Percentiles rank a stretch among this genome's conserved stretches.
Evolutionary conservation across 352 stramenopile species (phyloP).

Genomic region (Phytopythium vexans): DNA sequence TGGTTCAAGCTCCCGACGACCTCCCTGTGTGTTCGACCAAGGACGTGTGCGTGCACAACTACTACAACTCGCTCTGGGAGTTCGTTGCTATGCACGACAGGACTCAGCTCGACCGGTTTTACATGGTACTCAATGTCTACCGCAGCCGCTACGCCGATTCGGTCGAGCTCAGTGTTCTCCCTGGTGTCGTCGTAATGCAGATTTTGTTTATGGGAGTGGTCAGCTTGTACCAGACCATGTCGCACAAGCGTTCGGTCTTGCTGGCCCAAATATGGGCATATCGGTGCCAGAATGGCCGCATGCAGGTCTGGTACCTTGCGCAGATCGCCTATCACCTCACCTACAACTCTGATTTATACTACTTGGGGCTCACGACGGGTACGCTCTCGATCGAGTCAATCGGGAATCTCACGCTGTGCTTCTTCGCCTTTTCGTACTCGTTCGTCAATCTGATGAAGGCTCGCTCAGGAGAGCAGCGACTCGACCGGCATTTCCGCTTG

Average conservation of each 20-base stretch:
- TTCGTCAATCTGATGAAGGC: constrained; percentile 23
- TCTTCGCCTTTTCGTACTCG: constrained; percentile 28
- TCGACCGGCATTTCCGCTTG: constrained; percentile 23
- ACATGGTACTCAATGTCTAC: constrained; percentile 16
- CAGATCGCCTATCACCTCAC: constrained; percentile 15
- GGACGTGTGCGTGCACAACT: constrained; percentile 26
- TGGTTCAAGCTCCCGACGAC: constrained; percentile 27
- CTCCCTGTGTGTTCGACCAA: constrained; percentile 24
- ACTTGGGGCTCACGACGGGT: constrained; percentile 18
- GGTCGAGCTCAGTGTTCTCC: constrained; percentile 11
- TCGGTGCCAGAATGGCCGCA: too few species aligned
- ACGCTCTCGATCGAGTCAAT: constrained; percentile 18
- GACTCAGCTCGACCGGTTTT: neutral
- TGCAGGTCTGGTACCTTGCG: constrained; percentile 18
- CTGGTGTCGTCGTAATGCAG: too few species aligned
- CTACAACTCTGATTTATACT: constrained; percentile 15
- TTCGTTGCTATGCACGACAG: constrained; percentile 11
- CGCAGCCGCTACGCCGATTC: constrained; percentile 21
- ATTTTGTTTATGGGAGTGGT: too few species aligned
- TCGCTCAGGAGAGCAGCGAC: constrained; percentile 13
- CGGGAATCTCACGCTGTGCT: constrained; percentile 18
- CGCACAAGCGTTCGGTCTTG: too few species aligned
- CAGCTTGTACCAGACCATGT: too few species aligned
- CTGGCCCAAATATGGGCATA: too few species aligned
- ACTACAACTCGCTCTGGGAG: constrained; percentile 27